phyloP scores from a whole-genome alignment of 2,329 filamentous ascomycete genomes.

The Penicillium sp. region DNA sequence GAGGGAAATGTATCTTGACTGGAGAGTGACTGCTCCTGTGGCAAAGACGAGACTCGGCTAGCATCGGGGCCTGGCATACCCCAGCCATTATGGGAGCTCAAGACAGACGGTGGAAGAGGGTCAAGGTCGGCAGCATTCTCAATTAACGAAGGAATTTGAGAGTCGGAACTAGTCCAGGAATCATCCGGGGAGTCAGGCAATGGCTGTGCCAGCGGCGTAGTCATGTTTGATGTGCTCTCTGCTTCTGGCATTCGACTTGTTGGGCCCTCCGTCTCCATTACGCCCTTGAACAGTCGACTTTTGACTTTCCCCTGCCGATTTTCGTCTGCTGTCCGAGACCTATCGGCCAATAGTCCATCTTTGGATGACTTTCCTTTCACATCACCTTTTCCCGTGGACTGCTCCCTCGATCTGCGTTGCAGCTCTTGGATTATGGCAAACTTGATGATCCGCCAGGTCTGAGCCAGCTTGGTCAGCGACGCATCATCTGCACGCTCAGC shows the following conservation, averaged over 20 bases:
- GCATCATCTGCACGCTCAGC: constrained; percentile 49
- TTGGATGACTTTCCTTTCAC: constrained; percentile 28
- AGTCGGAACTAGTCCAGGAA: constrained; percentile 26
- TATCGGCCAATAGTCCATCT: constrained; percentile 27
- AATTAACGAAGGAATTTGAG: constrained; percentile 29
- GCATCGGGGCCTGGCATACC: constrained; percentile 26
- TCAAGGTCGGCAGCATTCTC: constrained; percentile 37
- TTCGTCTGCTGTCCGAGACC: constrained; percentile 27
- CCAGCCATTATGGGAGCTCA: constrained; percentile 37
- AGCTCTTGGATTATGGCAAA: constrained; percentile 49
- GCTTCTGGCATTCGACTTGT: constrained; percentile 31
- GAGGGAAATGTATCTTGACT: constrained; percentile 22
- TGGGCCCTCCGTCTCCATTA: constrained; percentile 36
- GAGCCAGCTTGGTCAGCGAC: constrained; percentile 49
- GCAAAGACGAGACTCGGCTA: constrained; percentile 13
- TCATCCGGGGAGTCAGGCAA: constrained; percentile 39
- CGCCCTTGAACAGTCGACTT: constrained; percentile 42
- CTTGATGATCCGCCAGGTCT: constrained; percentile 56
- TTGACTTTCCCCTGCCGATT: constrained; percentile 37
- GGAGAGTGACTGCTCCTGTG: constrained; percentile 22
- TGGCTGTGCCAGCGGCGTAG: constrained; percentile 52
- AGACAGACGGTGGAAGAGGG: constrained; percentile 42
- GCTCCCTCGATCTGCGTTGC: constrained; percentile 35
- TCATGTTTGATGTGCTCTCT: constrained; percentile 53
- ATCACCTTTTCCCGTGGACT: constrained; percentile 19